phyloP scores from a whole-genome alignment of 495 filamentous ascomycete species.

The Podospora sp. region DNA sequence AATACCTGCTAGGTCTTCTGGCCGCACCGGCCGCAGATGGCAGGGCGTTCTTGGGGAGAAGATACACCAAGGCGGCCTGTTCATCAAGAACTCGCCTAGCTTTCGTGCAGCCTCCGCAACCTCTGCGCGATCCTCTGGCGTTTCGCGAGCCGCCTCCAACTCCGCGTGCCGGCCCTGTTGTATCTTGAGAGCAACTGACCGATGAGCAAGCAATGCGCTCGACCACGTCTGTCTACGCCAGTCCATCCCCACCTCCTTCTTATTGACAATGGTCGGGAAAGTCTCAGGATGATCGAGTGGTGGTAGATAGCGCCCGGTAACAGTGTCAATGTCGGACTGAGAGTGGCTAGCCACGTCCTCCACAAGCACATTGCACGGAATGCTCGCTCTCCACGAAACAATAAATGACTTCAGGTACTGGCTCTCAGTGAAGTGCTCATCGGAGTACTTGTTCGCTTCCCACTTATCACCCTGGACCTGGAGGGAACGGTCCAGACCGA shows the following conservation, averaged over 20 bases:
- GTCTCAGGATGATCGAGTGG: conserved; percentile 33
- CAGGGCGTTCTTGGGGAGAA: conserved; percentile 34
- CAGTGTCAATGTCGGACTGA: conserved; percentile 37
- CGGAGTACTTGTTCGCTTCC: not conserved
- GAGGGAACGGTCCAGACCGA: not conserved
- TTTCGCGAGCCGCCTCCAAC: not conserved
- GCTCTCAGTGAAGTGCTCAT: not conserved
- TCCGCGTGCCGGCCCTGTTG: not conserved
- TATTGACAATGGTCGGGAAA: conserved; percentile 1
- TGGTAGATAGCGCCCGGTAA: conserved; percentile 32
- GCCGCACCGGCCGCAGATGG: conserved; percentile 40
- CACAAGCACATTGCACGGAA: not conserved
- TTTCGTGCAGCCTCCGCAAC: not conserved
- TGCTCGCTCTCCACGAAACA: conserved; percentile 17
- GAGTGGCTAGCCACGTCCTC: conserved; percentile 23
- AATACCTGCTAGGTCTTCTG: conserved; percentile 35
- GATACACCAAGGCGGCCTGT: conserved; percentile 9
- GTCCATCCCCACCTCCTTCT: conserved; percentile 9
- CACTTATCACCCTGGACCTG: not conserved
- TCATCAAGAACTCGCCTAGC: not conserved
- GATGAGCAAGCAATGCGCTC: conserved; percentile 13
- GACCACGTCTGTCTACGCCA: conserved; percentile 29
- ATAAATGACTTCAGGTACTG: conserved; percentile 1
- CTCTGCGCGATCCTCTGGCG: not conserved
- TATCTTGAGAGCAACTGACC: not conserved